Conservation (phyloP, 192 early-diverging fungal genomes). For the Rhizophagus clarus region DNA sequence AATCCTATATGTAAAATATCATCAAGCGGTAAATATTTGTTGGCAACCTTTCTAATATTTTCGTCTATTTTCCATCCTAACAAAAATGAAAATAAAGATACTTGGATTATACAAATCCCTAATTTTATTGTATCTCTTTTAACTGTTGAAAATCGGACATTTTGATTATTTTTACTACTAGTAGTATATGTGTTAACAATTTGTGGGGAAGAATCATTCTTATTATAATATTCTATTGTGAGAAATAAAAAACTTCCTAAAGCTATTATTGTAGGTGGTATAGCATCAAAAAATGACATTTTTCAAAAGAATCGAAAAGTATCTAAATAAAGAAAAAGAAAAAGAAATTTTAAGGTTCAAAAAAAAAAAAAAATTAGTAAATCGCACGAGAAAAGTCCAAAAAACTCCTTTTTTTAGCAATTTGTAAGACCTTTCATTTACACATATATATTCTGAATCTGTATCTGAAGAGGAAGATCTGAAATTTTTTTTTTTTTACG, state of each 20-base stretch:
- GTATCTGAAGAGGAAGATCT: too few relatives aligned
- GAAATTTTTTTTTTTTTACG: too few relatives aligned
- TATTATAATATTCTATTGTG: neutral
- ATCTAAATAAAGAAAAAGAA: too few relatives aligned
- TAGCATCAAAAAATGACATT: neutral
- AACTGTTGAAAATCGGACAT: neutral
- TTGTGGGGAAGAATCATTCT: neutral
- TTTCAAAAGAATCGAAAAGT: neutral
- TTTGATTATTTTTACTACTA: neutral
- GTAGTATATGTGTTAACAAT: neutral
- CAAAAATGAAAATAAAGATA: conserved; percentile 1
- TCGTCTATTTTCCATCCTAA: neutral
- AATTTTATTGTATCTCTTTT: neutral
- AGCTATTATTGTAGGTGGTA: neutral
- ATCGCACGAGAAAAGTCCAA: too few relatives aligned
- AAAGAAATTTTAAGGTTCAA: too few relatives aligned
- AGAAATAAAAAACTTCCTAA: neutral
- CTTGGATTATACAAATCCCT: neutral
- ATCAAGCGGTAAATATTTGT: too few relatives aligned
- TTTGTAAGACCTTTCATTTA: too few relatives aligned
- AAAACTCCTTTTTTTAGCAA: too few relatives aligned
- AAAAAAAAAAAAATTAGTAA: too few relatives aligned
- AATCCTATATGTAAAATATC: neutral
- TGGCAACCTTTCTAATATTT: too few relatives aligned
- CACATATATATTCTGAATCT: too few relatives aligned